Conservation (phyloP, 495 filamentous ascomycete genomes). For the Neurospora cerealis region DNA sequence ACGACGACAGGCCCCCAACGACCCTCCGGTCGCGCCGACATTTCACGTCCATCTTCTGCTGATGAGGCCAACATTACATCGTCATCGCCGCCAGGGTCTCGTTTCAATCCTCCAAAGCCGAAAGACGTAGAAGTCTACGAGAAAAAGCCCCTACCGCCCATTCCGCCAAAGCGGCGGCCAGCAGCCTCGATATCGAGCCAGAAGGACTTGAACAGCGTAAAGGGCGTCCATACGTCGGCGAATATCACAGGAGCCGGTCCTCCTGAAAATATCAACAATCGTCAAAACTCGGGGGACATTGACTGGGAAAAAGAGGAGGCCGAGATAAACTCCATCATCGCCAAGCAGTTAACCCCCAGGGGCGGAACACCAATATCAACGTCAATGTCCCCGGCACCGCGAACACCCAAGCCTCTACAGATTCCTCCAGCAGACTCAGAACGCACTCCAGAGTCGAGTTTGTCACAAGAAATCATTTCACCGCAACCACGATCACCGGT, state of each 20-base stretch:
- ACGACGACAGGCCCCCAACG: neutral
- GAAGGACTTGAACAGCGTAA: constrained; percentile 10
- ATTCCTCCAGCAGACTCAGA: neutral
- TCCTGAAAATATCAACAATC: neutral
- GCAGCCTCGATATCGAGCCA: constrained; percentile 11
- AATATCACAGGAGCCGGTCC: neutral
- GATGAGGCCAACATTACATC: neutral
- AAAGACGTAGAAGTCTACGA: constrained; percentile 12
- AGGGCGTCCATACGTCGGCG: constrained; percentile 7
- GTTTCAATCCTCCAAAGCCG: constrained; percentile 5
- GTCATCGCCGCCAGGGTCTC: neutral
- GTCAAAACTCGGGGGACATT: neutral
- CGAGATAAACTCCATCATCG: constrained; percentile 6
- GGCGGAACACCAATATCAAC: neutral
- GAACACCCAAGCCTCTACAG: neutral
- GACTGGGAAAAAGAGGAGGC: constrained; percentile 7
- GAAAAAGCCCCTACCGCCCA: constrained; percentile 14
- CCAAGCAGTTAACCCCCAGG: neutral
- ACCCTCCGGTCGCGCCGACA: neutral
- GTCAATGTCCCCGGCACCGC: neutral
- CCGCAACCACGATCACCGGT: constrained; percentile 5
- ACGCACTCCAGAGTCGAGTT: neutral
- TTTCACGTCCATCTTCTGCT: neutral
- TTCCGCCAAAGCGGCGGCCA: constrained; percentile 10
- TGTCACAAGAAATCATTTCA: neutral